Evolutionary conservation across 495 filamentous ascomycete genomes (phyloP), one percentile per base, ranked within the genome.

Genomic region (Talaromyces ruber): DNA sequence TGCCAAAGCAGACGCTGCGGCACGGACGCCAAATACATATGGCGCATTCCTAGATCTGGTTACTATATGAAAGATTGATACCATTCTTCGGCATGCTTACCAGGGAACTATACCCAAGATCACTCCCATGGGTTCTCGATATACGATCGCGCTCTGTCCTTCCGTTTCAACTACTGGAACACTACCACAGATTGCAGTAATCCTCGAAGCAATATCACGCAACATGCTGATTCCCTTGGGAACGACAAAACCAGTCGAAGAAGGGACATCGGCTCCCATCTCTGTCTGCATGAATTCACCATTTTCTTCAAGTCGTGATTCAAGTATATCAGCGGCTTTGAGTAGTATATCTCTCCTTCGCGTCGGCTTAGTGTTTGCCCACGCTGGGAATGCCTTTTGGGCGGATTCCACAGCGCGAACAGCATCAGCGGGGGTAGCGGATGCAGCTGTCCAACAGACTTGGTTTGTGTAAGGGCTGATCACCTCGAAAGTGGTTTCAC

Each of bases 31-130:
- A 18, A 91, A 76, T 34, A 80, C 78, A 64, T 86, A 87, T 47
- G 91, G 84, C 2, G 77, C 81, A 67, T 88, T 88, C 60, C 60
- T 62, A 56, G 43, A 47, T 22, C 43, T 47, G 43, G n/a, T 22
- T 21, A 22, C 0, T 47, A 47, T 3, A 47, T 47, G 6, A 47
- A 5, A 3, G 21, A 47, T 21, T 6, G n/a, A 28, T 11, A 21
- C 11, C 18, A 0, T 16, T 18, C 11, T 51, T 61, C 30, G 26
- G n/a, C 16, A 29, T 28, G 5, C 60, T 18, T 62, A 62, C 90
- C 93, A 96, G 30, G 93, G 91, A 26, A 90, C 91, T 72, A 95
- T 91, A 28, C 83, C 86, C 22, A 97, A 76, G 2, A 93, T 74
- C 30, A 94, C 91, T 21, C 92, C 92, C 66, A 85, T 91, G 4